Base-by-base conservation (phyloP, 805 yeast species). In the Pichia eremophila region DNA sequence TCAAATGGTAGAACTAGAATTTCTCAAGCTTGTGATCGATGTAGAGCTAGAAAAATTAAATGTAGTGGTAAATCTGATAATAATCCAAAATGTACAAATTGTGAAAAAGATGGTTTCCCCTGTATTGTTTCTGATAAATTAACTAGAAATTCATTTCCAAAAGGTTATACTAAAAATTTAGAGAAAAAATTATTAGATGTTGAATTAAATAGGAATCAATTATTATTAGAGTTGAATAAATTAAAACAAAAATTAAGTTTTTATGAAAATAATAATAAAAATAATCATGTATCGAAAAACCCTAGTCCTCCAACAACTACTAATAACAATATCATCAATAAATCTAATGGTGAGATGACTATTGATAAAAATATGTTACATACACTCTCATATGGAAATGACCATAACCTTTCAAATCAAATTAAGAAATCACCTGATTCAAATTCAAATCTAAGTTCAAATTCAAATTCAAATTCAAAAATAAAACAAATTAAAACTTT, bases 21-120 rank as follows among this genome's bases (percentile, higher is more conserved):
- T 3, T 75, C 84, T 1, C 93, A 85, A 62, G 93, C 93, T 2
- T 85, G 95, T 65, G 93, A 85, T 61, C 68, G 93, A 34, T 85
- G 93, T 57, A 69, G 91, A 41, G 77, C 82, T 53, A 81, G 85
- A 55, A 85, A 84, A 64, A 82, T 83, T 52, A 79, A 80, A 53
- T 85, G 93, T 63, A 85, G 83, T 57, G 91, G 90, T 1, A 70
- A 73, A 49, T 71, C 77, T 2, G 66, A 60, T 39, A 52, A 51
- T 18, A 56, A 54, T 31, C 89, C 89, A 10, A 62, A 69, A 41
- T 85, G 95, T 60, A 70, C 79, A 36, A 81, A 82, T 57, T 85
- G 93, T 59, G 65, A 68, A 35, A 75, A 75, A 51, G 78, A 81
- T 40, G 83, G 81, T 0, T 81, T 80, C 56, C 78, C 74, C 41